Conservation (phyloP, 1,284 basidiomycete genomes). For the Kwoniella shivajii region DNA sequence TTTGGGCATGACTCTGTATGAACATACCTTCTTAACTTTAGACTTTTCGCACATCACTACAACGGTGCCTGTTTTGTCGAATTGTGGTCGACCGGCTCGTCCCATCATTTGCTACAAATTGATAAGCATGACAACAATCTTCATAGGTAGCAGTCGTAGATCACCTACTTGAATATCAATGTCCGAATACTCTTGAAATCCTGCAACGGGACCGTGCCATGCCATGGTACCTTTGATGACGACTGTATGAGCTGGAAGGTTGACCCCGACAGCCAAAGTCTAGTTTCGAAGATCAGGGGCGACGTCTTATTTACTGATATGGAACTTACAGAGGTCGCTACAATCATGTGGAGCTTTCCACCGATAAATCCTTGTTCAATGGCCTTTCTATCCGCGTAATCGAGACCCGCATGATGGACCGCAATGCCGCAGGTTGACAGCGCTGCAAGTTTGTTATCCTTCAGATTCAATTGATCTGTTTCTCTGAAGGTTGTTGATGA, state of each 20-base stretch:
- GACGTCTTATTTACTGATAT: not conserved
- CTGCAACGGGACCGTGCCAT: slow-evolving; percentile 38
- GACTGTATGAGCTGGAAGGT: slow-evolving; percentile 56
- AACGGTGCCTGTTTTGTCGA: slow-evolving; percentile 60
- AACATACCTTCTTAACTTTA: slow-evolving; percentile 35
- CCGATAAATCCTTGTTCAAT: slow-evolving; percentile 56
- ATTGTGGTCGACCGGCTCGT: slow-evolving; percentile 85
- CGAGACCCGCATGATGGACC: slow-evolving; percentile 61
- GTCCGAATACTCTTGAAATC: slow-evolving; percentile 52
- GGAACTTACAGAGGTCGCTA: slow-evolving; percentile 51
- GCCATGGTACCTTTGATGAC: slow-evolving; percentile 53
- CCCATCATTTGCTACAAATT: slow-evolving; percentile 54
- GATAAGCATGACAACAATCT: not conserved
- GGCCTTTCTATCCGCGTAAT: slow-evolving; percentile 50
- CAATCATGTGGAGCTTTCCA: slow-evolving; percentile 52
- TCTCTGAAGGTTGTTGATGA: not conserved
- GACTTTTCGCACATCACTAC: slow-evolving; percentile 44
- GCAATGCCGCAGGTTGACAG: slow-evolving; percentile 54
- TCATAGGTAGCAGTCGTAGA: not conserved
- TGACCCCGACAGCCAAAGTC: slow-evolving; percentile 60
- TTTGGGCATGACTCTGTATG: not conserved
- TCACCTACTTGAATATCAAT: slow-evolving; percentile 53
- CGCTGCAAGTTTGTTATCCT: slow-evolving; percentile 36
- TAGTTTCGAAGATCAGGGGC: slow-evolving; percentile 12
- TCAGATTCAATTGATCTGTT: slow-evolving; percentile 21